A percentile compares a stretch with the other conserved stretches of the same genome.
These are phyloP conservation scores for Wickerhamiella australiensis DNA, from an alignment of 805 yeast genomes.

Conservation along the genomic window DNA sequence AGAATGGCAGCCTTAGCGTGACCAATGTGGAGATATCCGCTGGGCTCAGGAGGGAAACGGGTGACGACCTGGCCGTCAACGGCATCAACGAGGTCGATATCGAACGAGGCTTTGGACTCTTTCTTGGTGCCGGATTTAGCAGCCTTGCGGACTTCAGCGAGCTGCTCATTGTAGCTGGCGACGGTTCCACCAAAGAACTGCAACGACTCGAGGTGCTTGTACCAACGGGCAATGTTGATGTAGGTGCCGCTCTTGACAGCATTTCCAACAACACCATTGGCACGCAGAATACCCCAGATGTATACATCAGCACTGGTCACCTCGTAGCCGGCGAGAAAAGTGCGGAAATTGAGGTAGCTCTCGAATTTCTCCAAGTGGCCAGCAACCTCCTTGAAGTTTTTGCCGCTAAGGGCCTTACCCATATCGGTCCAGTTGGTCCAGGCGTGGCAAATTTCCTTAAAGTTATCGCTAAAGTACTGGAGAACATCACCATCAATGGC, in stretches of 20 bases:
- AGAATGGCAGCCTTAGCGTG: constrained; percentile 97
- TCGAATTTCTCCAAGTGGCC: constrained; percentile 70
- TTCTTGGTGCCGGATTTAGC: constrained; percentile 60
- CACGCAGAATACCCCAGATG: constrained; percentile 86
- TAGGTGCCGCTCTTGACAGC: constrained; percentile 74
- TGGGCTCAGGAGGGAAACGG: constrained; percentile 98
- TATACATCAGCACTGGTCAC: constrained; percentile 71
- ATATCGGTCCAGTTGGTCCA: constrained; percentile 49
- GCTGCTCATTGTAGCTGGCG: constrained; percentile 52
- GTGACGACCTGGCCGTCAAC: constrained; percentile 91
- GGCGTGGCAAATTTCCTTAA: constrained; percentile 35
- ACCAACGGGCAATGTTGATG: constrained; percentile 89
- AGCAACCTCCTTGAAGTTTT: constrained; percentile 79
- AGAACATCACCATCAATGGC: constrained; percentile 40
- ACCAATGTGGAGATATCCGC: constrained; percentile 98
- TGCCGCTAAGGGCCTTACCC: constrained; percentile 60
- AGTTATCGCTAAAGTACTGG: constrained; percentile 27
- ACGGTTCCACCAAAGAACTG: constrained; percentile 52
- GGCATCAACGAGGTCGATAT: constrained; percentile 86
- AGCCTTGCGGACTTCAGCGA: constrained; percentile 61
- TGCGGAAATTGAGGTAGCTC: constrained; percentile 69
- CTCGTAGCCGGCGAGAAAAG: constrained; percentile 59
- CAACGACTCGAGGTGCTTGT: constrained; percentile 58
- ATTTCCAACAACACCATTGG: constrained; percentile 87
- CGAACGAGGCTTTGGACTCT: constrained; percentile 86